These are phyloP conservation scores for Gonium pectorale DNA, from an alignment of 139 green algal genomes.

Conservation along the genomic window DNA sequence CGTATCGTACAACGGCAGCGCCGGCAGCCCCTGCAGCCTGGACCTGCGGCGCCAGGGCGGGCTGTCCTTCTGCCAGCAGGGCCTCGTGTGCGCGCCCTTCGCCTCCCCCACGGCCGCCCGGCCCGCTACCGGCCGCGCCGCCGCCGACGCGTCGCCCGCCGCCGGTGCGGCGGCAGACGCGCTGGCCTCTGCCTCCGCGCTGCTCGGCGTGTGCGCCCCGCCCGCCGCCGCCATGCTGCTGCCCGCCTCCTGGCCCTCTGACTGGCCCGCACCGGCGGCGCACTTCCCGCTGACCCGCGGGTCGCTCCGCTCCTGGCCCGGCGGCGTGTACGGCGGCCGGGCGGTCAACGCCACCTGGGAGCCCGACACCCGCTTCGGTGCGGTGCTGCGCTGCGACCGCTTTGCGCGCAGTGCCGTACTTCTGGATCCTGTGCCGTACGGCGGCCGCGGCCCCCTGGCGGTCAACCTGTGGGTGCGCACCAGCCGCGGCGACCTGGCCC, in stretches of 20 bases:
- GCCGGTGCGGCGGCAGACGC: background rate
- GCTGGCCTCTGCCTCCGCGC: background rate
- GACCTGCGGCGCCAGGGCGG: conserved; percentile 25
- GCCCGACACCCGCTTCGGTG: conserved; percentile 21
- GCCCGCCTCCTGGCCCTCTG: conserved; percentile 11
- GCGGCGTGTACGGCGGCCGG: background rate
- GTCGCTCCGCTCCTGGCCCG: conserved; percentile 21
- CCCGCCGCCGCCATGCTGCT: conserved; percentile 29
- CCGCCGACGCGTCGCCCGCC: background rate
- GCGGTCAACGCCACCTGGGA: conserved; percentile 7
- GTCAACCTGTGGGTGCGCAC: conserved; percentile 35
- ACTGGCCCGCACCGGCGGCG: conserved; percentile 25
- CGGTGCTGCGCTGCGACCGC: conserved; percentile 17
- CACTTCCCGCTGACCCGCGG: conserved; percentile 42
- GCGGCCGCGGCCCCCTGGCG: background rate
- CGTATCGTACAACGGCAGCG: conserved; percentile 16
- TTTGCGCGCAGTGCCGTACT: background rate
- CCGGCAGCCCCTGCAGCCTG: conserved; percentile 12
- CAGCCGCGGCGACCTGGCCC: background rate
- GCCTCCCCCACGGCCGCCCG: background rate
- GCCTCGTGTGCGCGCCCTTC: conserved; percentile 36
- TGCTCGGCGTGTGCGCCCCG: conserved; percentile 7
- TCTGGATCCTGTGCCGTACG: conserved; percentile 10
- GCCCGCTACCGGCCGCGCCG: background rate
- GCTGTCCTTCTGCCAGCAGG: conserved; percentile 17